phyloP scores from a whole-genome alignment of 331 rosid genomes.

The Arachis monticola region DNA sequence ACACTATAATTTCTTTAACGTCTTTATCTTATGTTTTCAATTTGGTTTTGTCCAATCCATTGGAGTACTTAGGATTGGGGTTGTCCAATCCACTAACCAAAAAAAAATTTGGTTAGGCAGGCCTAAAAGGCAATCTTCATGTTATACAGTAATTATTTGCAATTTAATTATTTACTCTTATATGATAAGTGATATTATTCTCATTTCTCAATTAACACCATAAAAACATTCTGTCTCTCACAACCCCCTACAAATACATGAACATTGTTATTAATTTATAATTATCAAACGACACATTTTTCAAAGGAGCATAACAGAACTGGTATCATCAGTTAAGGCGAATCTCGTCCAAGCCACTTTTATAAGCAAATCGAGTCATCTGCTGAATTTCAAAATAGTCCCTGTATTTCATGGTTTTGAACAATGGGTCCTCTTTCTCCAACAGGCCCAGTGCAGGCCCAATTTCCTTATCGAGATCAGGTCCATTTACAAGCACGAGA shows the following conservation, averaged over 20 bases:
- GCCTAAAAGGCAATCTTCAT: no score
- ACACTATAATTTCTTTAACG: no score
- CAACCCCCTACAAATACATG: background rate
- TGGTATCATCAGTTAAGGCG: background rate
- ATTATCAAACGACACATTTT: background rate
- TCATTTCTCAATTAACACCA: background rate
- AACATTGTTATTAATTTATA: no score
- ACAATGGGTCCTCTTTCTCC: slow-evolving; percentile 37
- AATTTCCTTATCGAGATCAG: slow-evolving; percentile 44
- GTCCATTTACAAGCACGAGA: slow-evolving; percentile 45
- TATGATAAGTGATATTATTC: background rate
- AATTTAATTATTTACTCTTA: background rate
- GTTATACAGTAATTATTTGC: background rate
- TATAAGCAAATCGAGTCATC: slow-evolving; percentile 7
- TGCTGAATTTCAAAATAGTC: slow-evolving; percentile 43
- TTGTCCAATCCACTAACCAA: no score
- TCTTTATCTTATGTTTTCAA: no score
- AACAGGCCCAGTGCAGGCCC: slow-evolving; percentile 38
- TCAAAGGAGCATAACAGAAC: background rate
- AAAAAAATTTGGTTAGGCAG: no score
- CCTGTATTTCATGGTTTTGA: slow-evolving; percentile 34
- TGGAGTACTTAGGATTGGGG: no score
- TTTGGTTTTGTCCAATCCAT: no score
- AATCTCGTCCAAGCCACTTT: slow-evolving; percentile 32
- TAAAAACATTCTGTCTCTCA: background rate